Percentiles rank a stretch among this genome's conserved stretches.
Evolutionary conservation across 2,329 filamentous ascomycete species (phyloP).

Genomic region (Cryphonectria radicalis): DNA sequence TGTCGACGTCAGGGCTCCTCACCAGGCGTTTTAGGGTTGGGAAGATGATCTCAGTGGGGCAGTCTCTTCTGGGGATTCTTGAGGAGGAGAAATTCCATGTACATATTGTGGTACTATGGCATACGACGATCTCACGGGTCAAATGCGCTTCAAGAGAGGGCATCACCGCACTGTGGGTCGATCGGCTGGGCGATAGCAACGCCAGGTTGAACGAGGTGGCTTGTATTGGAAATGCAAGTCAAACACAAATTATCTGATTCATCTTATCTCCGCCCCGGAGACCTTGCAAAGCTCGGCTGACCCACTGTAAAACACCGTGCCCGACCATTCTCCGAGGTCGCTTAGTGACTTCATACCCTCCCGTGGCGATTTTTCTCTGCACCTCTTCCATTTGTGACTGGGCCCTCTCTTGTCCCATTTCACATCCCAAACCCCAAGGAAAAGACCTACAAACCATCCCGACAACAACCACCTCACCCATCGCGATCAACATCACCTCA

Average conservation of each 20-base stretch:
- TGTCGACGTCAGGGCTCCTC: not conserved
- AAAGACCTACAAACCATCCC: not conserved
- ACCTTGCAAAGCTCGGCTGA: constrained; percentile 9
- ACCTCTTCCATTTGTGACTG: constrained; percentile 6
- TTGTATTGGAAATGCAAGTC: constrained; percentile 17
- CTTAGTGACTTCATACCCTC: constrained; percentile 26
- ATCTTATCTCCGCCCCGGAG: constrained; percentile 23
- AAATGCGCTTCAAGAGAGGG: not conserved
- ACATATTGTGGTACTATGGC: not conserved
- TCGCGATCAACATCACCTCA: constrained; percentile 9
- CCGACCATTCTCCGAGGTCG: constrained; percentile 38
- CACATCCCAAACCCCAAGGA: not conserved
- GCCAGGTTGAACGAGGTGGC: not conserved
- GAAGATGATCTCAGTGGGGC: not conserved
- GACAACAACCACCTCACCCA: constrained; percentile 1
- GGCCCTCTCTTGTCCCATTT: not conserved
- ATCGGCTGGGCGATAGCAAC: not conserved
- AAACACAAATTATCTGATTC: constrained; percentile 24
- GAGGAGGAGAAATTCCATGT: not conserved
- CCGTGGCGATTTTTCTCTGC: constrained; percentile 18
- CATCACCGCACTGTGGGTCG: constrained; percentile 3
- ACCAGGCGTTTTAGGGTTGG: not conserved
- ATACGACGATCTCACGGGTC: not conserved
- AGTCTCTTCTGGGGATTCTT: not conserved
- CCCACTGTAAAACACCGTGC: constrained; percentile 13